Evolutionary conservation across 345 rosid genomes (phyloP).

Genomic region (Zanthoxylum bungeanum): DNA sequence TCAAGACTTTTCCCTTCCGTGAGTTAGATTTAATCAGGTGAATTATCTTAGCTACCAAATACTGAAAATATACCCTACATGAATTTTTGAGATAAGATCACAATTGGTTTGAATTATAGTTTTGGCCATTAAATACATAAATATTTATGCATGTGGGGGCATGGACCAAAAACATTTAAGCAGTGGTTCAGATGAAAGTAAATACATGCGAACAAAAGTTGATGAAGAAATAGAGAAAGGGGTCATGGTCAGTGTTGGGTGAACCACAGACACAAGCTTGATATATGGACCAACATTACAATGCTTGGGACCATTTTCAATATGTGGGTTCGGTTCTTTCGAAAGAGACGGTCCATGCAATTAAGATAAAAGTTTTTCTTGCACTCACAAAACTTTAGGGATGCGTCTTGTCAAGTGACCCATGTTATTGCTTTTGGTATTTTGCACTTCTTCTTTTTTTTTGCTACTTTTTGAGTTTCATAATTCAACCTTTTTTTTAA

Average conservation of each 20-base stretch:
- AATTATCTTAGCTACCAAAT: neutral
- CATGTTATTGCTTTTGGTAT: neutral
- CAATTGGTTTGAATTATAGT: neutral
- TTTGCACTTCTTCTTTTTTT: neutral
- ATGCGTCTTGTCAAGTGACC: slow-evolving; percentile 9
- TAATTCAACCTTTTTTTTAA: neutral
- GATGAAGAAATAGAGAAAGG: slow-evolving; percentile 26
- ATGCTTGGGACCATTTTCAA: slow-evolving; percentile 21
- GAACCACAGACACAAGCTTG: slow-evolving; percentile 53
- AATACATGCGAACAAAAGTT: slow-evolving; percentile 28
- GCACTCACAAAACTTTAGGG: neutral
- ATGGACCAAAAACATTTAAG: slow-evolving; percentile 12
- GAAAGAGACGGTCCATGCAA: slow-evolving; percentile 9
- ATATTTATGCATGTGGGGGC: slow-evolving; percentile 21
- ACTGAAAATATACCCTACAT: neutral
- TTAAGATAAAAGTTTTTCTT: neutral
- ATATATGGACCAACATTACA: slow-evolving; percentile 16
- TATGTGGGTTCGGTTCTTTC: slow-evolving; percentile 10
- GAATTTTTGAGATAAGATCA: slow-evolving; percentile 8
- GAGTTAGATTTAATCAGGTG: slow-evolving; percentile 12
- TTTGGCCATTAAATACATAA: slow-evolving; percentile 1
- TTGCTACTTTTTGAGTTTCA: neutral
- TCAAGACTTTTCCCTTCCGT: no score
- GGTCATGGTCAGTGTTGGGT: slow-evolving; percentile 47
- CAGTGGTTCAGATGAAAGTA: slow-evolving; percentile 20